Evolutionary conservation across 768 basidiomycete species (phyloP).

Genomic region (Chalciporus piperatus): DNA sequence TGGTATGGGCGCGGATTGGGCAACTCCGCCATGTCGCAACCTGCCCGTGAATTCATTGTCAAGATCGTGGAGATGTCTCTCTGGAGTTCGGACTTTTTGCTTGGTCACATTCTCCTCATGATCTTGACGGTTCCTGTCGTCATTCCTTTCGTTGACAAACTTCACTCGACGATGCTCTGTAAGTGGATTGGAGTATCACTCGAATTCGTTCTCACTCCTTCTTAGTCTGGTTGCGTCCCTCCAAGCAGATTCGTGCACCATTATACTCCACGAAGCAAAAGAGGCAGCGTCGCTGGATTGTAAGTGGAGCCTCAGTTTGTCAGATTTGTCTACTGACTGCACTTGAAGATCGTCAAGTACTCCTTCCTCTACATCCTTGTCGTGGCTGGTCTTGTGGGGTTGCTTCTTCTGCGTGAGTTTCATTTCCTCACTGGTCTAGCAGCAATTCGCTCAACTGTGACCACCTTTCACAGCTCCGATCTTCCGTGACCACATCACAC

Average conservation of each 20-base stretch:
- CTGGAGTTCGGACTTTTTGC: conserved; percentile 93
- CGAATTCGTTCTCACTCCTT: conserved; percentile 6
- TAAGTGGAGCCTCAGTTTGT: conserved; percentile 32
- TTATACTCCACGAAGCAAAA: conserved; percentile 95
- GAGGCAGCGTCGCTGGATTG: conserved; percentile 88
- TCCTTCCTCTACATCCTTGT: conserved; percentile 78
- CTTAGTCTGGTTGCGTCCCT: conserved; percentile 91
- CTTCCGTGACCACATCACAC: conserved; percentile 76
- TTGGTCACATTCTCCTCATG: conserved; percentile 81
- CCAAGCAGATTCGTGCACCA: conserved; percentile 90
- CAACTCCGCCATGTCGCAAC: conserved; percentile 89
- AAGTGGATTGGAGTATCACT: conserved; percentile 32
- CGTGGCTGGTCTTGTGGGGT: conserved; percentile 71
- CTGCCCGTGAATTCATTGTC: conserved; percentile 95
- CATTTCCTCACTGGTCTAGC: neutral
- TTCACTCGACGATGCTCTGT: conserved; percentile 95
- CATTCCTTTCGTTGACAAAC: conserved; percentile 81
- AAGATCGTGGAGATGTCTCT: conserved; percentile 98
- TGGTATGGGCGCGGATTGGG: conserved; percentile 97
- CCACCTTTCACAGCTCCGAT: conserved; percentile 55
- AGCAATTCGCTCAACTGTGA: conserved; percentile 9
- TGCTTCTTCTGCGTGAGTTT: conserved; percentile 78
- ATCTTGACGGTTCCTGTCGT: conserved; percentile 82
- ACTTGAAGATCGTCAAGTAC: conserved; percentile 76
- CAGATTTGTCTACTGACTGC: conserved; percentile 2